Evolutionary conservation across 2,329 filamentous ascomycete genomes (phyloP), one percentile per base, ranked within the genome.

Genomic region (Aspergillus neotritici): DNA sequence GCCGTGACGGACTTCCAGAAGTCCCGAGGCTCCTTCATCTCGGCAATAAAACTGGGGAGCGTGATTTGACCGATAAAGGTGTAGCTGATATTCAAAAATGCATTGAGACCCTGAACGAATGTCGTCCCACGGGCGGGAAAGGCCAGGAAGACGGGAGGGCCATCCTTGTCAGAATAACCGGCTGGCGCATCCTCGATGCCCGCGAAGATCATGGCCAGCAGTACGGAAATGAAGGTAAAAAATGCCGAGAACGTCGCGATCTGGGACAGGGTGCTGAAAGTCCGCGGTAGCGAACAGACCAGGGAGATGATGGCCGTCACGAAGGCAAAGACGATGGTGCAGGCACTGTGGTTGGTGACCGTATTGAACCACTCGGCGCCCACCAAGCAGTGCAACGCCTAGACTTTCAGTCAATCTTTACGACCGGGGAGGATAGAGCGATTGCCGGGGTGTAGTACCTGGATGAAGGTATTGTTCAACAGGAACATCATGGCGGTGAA

Each of bases 51-150:
- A 55, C 86, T 91, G 1, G 90, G 90, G 11, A 96, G 76, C 0
- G 90, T 95, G 57, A 95, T 94, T 63, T 96, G 90, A 0, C 90
- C 90, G 54, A 96, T 95, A 62, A 96, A 95, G 0, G 90, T 95
- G 64, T 95, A 96, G 68, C 83, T 87, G 61, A 96, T 96, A 68
- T 96, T 96, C 64, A 96, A 76, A 67, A 95, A 95, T 0, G 90
- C 90, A 41, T 82, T 88, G 76, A 94, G 83, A 15, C 83, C 89
- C 3, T 77, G 72, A 3, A 94, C 86, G 54, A 94, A 95, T 0
- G 84, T 86, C 0, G 87, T 94, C 13, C 83, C 79, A 2, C 73
- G 65, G 3, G 81, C 67, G 0, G 89, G 86, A 14, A 90, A 62
- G 0, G 80, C 80, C 0, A 82, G 80, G 5, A 93, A 83, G 6